Conservation (phyloP, 345 rosid species). For the Heritiera fomes region DNA sequence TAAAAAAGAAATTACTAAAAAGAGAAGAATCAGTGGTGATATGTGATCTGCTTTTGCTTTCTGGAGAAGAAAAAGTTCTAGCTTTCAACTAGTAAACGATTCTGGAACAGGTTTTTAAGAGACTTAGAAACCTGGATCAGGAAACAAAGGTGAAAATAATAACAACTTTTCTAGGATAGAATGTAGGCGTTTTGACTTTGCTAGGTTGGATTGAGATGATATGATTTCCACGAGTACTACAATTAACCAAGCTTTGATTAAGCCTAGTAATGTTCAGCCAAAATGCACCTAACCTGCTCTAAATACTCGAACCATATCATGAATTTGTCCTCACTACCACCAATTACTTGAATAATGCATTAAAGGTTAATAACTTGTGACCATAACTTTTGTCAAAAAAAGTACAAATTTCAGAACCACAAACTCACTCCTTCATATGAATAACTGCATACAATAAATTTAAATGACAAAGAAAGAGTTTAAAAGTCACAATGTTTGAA, state of each 20-base stretch:
- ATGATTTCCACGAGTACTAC: too few species aligned
- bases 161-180: background rate
- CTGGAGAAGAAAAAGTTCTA: background rate
- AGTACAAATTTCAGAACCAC: too few species aligned
- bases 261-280: background rate
- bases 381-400: too few species aligned
- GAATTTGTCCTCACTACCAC: background rate
- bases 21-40: background rate
- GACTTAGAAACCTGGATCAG: background rate
- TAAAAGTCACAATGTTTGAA: slow-evolving; percentile 1
- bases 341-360: background rate
- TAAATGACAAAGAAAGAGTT: background rate
- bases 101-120: background rate
- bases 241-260: too few species aligned
- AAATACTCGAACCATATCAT: background rate
- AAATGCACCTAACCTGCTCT: background rate
- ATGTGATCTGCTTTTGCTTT: background rate
- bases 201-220: too few species aligned
- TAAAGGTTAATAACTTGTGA: too few species aligned
- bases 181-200: background rate
- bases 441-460: background rate
- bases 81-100: background rate
- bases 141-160: background rate
- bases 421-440: too few species aligned
- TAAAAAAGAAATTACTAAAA: background rate